Conservation (phyloP, 345 rosid genomes). For the Cardiospermum halicacabum region DNA sequence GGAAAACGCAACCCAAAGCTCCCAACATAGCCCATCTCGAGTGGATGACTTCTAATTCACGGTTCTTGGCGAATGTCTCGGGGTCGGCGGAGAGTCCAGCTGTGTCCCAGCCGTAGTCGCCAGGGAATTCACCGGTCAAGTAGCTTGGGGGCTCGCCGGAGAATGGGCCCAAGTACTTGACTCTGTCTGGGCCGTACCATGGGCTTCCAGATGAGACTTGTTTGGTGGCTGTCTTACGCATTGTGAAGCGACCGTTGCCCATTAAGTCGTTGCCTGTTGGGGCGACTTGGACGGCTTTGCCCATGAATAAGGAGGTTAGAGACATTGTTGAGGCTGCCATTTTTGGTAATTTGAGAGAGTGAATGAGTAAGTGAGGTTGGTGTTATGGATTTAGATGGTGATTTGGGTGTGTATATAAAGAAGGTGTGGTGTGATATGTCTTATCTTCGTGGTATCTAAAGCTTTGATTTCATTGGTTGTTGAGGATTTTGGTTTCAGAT, state of each 20-base stretch:
- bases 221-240: slow-evolving; percentile 43
- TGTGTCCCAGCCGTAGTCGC: slow-evolving; percentile 74
- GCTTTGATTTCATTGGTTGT: slow-evolving; percentile 47
- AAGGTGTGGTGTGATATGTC: slow-evolving; percentile 12
- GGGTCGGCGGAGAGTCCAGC: slow-evolving; percentile 90
- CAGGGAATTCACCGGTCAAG: slow-evolving; percentile 78
- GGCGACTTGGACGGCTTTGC: slow-evolving; percentile 46
- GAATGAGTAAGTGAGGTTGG: slow-evolving; percentile 5
- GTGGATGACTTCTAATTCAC: slow-evolving; percentile 86
- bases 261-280: slow-evolving; percentile 38
- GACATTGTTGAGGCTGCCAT: slow-evolving; percentile 73
- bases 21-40: slow-evolving; percentile 81
- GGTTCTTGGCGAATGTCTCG: slow-evolving; percentile 85
- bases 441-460: slow-evolving; percentile 45
- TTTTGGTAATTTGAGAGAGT: slow-evolving; percentile 7
- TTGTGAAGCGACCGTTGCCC: slow-evolving; percentile 52
- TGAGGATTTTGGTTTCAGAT: slow-evolving; percentile 35
- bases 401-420: slow-evolving; percentile 20
- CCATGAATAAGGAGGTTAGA: slow-evolving; percentile 67
- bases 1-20: slow-evolving; percentile 75
- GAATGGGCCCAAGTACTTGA: slow-evolving; percentile 71
- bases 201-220: slow-evolving; percentile 49
- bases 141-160: slow-evolving; percentile 64
- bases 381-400: too few species aligned
- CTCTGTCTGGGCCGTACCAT: slow-evolving; percentile 76